These are phyloP conservation scores for Colletotrichum tamarilloi DNA, from an alignment of 2,329 filamentous ascomycete genomes.

Conservation along the genomic window DNA sequence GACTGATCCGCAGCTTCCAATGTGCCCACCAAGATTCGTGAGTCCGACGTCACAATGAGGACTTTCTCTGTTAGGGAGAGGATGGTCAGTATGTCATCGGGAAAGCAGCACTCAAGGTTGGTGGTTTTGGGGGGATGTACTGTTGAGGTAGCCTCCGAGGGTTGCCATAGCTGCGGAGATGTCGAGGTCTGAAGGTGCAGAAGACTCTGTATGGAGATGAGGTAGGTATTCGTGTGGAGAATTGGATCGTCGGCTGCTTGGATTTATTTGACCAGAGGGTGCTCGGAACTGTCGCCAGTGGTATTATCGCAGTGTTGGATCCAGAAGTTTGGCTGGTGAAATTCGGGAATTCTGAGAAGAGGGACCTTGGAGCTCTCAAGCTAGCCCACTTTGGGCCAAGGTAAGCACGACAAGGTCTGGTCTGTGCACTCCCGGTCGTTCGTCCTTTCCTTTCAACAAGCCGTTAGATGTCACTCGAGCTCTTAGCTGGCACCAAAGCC, in stretches of 20 bases:
- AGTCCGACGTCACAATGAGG: slow-evolving; percentile 90
- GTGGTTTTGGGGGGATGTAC: slow-evolving; percentile 42
- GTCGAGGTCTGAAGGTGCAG: not conserved
- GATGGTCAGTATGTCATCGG: slow-evolving; percentile 41
- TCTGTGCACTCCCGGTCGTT: not conserved
- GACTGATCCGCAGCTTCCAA: slow-evolving; percentile 89
- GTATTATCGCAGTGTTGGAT: slow-evolving; percentile 19
- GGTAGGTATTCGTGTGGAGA: not conserved
- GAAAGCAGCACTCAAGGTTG: not conserved
- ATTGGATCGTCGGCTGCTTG: not conserved
- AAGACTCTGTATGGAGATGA: not conserved
- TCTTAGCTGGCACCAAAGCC: not conserved
- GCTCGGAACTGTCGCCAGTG: not conserved
- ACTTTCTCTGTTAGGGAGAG: slow-evolving; percentile 77
- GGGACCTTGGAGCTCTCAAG: slow-evolving; percentile 24
- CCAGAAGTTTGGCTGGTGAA: slow-evolving; percentile 17
- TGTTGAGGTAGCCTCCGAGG: slow-evolving; percentile 58
- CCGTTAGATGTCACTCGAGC: not conserved
- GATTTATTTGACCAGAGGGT: not conserved
- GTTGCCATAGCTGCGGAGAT: slow-evolving; percentile 50
- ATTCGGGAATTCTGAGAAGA: slow-evolving; percentile 31
- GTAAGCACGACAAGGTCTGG: not conserved
- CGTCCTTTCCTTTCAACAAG: not conserved
- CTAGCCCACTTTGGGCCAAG: slow-evolving; percentile 21
- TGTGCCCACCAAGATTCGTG: slow-evolving; percentile 84